These are phyloP conservation scores for Pholiota conissans DNA, from an alignment of 768 basidiomycete species.

Conservation along the genomic window DNA sequence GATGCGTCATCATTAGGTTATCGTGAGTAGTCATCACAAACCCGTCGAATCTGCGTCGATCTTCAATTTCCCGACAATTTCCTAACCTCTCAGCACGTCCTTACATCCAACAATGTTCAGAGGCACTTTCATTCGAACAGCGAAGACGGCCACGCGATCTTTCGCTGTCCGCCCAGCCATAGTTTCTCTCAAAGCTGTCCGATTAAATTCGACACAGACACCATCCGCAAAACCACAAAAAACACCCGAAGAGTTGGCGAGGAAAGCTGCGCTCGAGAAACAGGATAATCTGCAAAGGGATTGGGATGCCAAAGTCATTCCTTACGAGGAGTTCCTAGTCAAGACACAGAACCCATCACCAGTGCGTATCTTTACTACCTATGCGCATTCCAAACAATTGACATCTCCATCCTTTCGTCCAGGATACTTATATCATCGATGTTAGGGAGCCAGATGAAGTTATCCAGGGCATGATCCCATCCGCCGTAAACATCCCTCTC, in stretches of 20 bases:
- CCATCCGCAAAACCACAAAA: constrained; percentile 22
- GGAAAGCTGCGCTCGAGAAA: constrained; percentile 34
- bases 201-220: constrained; percentile 31
- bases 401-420: not conserved
- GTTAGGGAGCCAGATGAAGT: constrained; percentile 95
- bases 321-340: constrained; percentile 82
- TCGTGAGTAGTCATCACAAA: not conserved
- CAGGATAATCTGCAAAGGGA: constrained; percentile 55
- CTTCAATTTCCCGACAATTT: not conserved
- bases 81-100: not conserved
- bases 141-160: constrained; percentile 15
- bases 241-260: constrained; percentile 30
- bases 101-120: constrained; percentile 30
- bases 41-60: too few species aligned
- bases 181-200: not conserved
- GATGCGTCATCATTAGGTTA: constrained; percentile 13
- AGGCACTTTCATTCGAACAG: constrained; percentile 23
- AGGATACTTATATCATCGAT: constrained; percentile 79
- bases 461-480: constrained; percentile 89
- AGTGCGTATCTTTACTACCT: constrained; percentile 35
- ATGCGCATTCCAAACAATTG: not conserved
- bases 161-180: constrained; percentile 8
- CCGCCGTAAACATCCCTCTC: constrained; percentile 87
- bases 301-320: constrained; percentile 73
- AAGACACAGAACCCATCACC: constrained; percentile 73